phyloP scores from a whole-genome alignment of 2,329 filamentous ascomycete species.

The Botrytis aclada region DNA sequence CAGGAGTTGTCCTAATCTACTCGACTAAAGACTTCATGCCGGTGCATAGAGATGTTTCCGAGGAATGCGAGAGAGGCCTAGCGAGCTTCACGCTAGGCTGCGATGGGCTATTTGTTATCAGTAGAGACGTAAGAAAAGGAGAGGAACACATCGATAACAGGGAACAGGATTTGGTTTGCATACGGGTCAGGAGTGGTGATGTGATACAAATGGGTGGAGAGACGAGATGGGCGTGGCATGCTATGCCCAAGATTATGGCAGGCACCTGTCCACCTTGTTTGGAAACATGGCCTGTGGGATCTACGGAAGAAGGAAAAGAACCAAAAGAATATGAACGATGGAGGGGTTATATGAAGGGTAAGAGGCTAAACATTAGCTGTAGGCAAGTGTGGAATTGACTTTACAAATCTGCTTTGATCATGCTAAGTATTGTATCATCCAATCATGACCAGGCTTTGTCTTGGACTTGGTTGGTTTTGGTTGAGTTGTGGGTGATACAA shows the following conservation, averaged over 20 bases:
- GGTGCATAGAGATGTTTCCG: constrained; percentile 89
- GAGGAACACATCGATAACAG: constrained; percentile 31
- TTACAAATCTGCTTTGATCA: background rate
- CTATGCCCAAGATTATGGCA: constrained; percentile 80
- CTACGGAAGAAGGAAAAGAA: constrained; percentile 39
- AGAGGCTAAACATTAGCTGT: constrained; percentile 91
- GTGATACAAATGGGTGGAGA: constrained; percentile 83
- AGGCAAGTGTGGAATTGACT: constrained; percentile 66
- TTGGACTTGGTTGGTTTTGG: background rate
- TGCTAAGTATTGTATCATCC: background rate
- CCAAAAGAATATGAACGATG: constrained; percentile 56
- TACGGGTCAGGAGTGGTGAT: constrained; percentile 79
- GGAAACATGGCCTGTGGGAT: constrained; percentile 64
- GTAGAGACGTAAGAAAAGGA: constrained; percentile 45
- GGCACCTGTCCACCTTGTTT: constrained; percentile 76
- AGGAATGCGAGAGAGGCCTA: constrained; percentile 72
- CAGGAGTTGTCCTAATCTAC: constrained; percentile 92
- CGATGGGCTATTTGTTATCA: constrained; percentile 83
- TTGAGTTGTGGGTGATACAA: background rate
- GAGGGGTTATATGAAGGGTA: constrained; percentile 83
- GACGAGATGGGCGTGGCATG: constrained; percentile 90
- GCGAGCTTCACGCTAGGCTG: constrained; percentile 87
- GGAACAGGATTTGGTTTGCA: constrained; percentile 44
- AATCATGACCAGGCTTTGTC: background rate
- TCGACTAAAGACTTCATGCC: constrained; percentile 86